A percentile compares a stretch with the other conserved stretches of the same genome.
These are phyloP conservation scores for Alternaria sp. DNA, from an alignment of 2,329 filamentous ascomycete genomes.

Conservation along the genomic window DNA sequence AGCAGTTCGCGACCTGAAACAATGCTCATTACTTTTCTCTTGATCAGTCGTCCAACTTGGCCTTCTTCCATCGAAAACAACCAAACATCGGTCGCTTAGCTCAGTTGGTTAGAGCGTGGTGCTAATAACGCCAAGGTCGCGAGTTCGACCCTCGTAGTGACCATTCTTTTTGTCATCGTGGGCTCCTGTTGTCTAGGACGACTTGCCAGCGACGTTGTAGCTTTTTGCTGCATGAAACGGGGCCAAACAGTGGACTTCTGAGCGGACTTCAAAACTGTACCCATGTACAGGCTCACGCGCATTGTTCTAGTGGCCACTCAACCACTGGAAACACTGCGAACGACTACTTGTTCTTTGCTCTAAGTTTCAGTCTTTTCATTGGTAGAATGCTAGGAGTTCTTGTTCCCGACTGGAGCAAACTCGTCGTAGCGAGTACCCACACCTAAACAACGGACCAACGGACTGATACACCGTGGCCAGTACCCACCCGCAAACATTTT, in stretches of 20 bases:
- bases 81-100: constrained; percentile 22
- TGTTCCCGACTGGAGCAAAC: background rate
- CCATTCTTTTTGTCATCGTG: constrained; percentile 16
- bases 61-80: constrained; percentile 8
- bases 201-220: background rate
- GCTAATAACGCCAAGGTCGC: constrained; percentile 29
- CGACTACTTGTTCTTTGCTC: background rate
- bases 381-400: background rate
- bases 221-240: background rate
- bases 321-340: background rate
- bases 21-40: background rate
- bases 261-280: accelerated
- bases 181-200: background rate
- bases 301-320: background rate
- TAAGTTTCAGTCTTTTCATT: background rate
- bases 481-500: background rate
- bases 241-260: background rate
- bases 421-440: background rate
- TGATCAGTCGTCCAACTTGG: accelerated
- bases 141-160: constrained; percentile 26
- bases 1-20: background rate
- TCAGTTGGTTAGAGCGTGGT: constrained; percentile 27
- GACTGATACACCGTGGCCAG: background rate
- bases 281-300: background rate
- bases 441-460: background rate